A percentile compares a stretch with the other conserved stretches of the same genome.
Conservation (phyloP, 2,329 filamentous ascomycete genomes). For the Alternaria tenuissima region DNA sequence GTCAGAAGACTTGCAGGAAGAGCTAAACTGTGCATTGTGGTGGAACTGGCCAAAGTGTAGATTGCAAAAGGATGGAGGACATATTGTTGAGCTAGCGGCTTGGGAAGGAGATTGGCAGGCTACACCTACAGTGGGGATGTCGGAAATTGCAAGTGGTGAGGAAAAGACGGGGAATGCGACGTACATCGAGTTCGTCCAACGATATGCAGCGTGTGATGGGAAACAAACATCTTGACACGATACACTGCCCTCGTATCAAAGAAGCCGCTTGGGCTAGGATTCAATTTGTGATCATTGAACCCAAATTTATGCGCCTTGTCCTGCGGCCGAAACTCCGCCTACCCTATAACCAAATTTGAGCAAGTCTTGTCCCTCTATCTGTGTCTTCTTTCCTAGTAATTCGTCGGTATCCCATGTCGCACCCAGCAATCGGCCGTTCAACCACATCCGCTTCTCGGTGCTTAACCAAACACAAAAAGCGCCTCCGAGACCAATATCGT, state of each 20-base stretch:
- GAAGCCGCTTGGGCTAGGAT: neutral
- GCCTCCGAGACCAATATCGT: slow-evolving; percentile 42
- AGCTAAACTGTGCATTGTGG: no score
- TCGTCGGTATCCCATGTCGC: slow-evolving; percentile 46
- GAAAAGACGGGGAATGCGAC: neutral
- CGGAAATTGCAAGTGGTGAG: neutral
- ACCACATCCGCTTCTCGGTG: slow-evolving; percentile 40
- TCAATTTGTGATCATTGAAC: neutral
- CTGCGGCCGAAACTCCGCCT: slow-evolving; percentile 1
- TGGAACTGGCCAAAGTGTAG: no score
- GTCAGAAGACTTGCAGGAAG: no score
- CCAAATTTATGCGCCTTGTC: neutral
- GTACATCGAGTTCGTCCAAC: no score
- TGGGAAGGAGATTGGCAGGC: neutral
- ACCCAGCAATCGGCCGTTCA: slow-evolving; percentile 39
- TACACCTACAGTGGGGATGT: neutral
- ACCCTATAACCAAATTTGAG: slow-evolving; percentile 40
- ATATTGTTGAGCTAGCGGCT: no score
- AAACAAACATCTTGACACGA: neutral
- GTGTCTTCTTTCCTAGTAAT: slow-evolving; percentile 27
- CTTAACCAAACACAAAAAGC: slow-evolving; percentile 47
- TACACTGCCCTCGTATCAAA: neutral
- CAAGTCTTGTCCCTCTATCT: slow-evolving; percentile 35
- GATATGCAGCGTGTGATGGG: neutral
- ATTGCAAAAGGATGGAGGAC: no score